A percentile compares a stretch with the other conserved stretches of the same genome.
These are phyloP conservation scores for Lablab purpureus DNA, from an alignment of 306 rosid species.

Conservation along the genomic window DNA sequence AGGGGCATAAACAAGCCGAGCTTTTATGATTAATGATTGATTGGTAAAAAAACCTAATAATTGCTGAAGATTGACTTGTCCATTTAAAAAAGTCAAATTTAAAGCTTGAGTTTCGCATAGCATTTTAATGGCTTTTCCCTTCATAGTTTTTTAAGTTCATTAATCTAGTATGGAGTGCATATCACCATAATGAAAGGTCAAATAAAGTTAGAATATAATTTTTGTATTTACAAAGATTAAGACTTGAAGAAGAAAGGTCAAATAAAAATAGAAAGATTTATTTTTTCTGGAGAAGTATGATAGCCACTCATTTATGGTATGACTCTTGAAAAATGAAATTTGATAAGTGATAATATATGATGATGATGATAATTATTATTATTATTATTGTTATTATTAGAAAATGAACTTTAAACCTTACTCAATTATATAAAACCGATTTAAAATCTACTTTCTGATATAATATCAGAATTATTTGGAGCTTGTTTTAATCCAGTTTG, in stretches of 20 bases:
- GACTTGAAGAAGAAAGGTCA: not conserved
- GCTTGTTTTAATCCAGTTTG: no score
- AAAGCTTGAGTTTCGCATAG: not conserved
- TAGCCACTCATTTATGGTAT: not conserved
- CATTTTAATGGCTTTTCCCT: not conserved
- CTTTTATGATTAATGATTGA: not conserved
- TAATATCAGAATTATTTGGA: no score
- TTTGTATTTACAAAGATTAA: not conserved
- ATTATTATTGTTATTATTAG: no score
- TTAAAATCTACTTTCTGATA: no score
- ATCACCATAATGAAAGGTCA: not conserved
- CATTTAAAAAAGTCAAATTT: not conserved
- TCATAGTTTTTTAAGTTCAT: not conserved
- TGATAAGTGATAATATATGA: not conserved
- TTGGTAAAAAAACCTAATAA: not conserved
- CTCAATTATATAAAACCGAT: no score
- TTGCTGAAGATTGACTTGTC: not conserved
- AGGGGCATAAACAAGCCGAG: not conserved
- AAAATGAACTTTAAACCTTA: no score
- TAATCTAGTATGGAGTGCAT: not conserved
- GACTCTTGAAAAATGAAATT: constrained; percentile 1
- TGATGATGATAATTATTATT: not conserved
- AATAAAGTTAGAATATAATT: not conserved
- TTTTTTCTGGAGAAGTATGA: not conserved
- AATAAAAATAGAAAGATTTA: no score